Evolutionary conservation across 352 stramenopile species (phyloP).

Genomic region (Globisporangium cylindrosporum): DNA sequence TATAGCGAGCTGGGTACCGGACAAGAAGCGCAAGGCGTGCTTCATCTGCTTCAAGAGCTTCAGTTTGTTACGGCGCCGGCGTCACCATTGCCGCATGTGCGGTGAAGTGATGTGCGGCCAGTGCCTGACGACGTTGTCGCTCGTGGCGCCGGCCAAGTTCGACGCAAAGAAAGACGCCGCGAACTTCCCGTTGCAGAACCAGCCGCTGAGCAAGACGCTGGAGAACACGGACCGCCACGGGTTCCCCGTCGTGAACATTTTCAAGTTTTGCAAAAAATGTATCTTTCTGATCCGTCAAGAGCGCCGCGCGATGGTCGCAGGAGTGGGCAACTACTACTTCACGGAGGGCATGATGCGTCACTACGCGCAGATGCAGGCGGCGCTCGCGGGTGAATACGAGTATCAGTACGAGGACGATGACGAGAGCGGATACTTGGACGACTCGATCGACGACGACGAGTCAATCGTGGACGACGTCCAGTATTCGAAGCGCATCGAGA

Average conservation of each 20-base stretch:
- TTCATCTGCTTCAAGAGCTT: constrained; percentile 76
- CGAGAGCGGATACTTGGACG: constrained; percentile 26
- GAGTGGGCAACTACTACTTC: constrained; percentile 46
- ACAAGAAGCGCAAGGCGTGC: constrained; percentile 56
- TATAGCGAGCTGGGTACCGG: constrained; percentile 54
- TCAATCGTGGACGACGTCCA: constrained; percentile 37
- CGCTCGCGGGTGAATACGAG: constrained; percentile 20
- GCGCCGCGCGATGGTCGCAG: constrained; percentile 50
- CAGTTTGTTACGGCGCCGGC: constrained; percentile 51
- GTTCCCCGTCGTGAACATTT: constrained; percentile 57
- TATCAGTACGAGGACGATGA: constrained; percentile 28
- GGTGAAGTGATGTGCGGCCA: constrained; percentile 69
- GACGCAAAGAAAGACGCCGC: constrained; percentile 7
- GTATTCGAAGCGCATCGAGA: constrained; percentile 54
- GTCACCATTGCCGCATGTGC: constrained; percentile 78
- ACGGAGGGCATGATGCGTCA: constrained; percentile 45
- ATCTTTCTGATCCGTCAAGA: constrained; percentile 65
- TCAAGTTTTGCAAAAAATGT: constrained; percentile 81
- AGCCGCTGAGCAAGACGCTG: constrained; percentile 41
- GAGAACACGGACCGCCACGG: constrained; percentile 37
- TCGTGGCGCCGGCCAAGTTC: constrained; percentile 39
- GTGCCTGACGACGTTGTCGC: constrained; percentile 64
- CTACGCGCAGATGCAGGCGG: constrained; percentile 27
- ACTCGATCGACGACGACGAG: constrained; percentile 45
- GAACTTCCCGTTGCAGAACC: constrained; percentile 28